Evolutionary conservation across 495 filamentous ascomycete species (phyloP), one percentile per base, ranked within the genome.

Genomic region (Hypoxylon lienhwacheense): DNA sequence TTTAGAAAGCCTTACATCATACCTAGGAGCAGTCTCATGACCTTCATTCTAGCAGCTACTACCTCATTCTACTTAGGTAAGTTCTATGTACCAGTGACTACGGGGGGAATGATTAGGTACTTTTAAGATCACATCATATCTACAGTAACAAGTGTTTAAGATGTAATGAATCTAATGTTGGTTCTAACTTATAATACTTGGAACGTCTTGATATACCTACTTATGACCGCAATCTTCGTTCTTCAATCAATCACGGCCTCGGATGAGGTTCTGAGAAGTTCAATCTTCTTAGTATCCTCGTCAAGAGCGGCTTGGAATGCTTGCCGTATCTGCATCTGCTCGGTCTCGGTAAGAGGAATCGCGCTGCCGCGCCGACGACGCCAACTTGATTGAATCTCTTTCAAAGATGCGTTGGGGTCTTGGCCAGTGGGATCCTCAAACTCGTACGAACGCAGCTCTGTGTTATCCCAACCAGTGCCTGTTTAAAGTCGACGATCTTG

Each of bases 401-500:
- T 52, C 21, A 87, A 59, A 22, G 86, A 67, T 5, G 82, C 81
- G 11, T 83, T 80, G 41, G 82, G 79, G 42, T 85, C 81, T 37
- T 75, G 71, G 29, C 78, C 74, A 17, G 76, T 66, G 15, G 70
- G 70, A 17, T 83, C 77, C 3, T 69, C 72, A 72, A 95, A 95
- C 22, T 70, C 70, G 68, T 86, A 97, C 5, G 81, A 83, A 40
- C 91, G 83, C 64, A 78, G 88, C 70, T 96, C 91, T 7, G 85
- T 86, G 69, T 97, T 96, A 7, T 59, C 57, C 91, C 91, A 96
- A 12, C 88, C 89, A 0, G 90, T 95, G 21, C 89, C 86, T 77
- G 34, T 24, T 47, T 4, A 7, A 8, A 2, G 26, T 59, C 4
- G 51, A 28, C 33, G 22, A 10, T 24, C 8, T 25, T 17, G 21